Percentiles rank a stretch among this genome's conserved stretches.
Conservation (phyloP, 2,329 filamentous ascomycete genomes). For the Elsinoe australis region DNA sequence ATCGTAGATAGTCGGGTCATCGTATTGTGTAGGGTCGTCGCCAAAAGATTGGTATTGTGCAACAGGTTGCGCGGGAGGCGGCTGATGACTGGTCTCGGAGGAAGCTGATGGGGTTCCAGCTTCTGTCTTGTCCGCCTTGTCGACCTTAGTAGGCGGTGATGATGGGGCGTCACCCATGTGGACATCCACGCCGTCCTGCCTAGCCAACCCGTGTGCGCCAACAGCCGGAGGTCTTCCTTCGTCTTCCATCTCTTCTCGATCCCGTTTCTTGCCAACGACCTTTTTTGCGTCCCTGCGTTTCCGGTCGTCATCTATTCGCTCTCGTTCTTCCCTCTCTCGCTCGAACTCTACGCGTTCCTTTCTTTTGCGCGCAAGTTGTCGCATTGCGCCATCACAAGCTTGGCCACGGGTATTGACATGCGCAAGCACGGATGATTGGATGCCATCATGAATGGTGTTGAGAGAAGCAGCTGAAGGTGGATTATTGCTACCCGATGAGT, state of each 20-base stretch:
- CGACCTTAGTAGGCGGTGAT: slow-evolving; percentile 30
- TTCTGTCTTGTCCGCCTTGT: slow-evolving; percentile 38
- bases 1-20: slow-evolving; percentile 89
- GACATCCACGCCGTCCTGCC: slow-evolving; percentile 56
- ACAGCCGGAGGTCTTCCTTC: slow-evolving; percentile 48
- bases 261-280: slow-evolving; percentile 53
- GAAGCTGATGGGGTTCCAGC: slow-evolving; percentile 55
- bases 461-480: slow-evolving; percentile 55
- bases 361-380: slow-evolving; percentile 57
- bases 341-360: slow-evolving; percentile 54
- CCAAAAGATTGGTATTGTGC: slow-evolving; percentile 77
- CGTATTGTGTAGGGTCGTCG: slow-evolving; percentile 81
- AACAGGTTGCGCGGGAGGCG: slow-evolving; percentile 52
- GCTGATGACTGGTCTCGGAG: slow-evolving; percentile 51
- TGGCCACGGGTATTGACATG: slow-evolving; percentile 47
- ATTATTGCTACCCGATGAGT: slow-evolving; percentile 45
- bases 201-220: slow-evolving; percentile 55
- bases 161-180: slow-evolving; percentile 46
- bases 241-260: slow-evolving; percentile 48
- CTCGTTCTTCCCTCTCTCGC: slow-evolving; percentile 45
- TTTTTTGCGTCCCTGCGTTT: slow-evolving; percentile 26
- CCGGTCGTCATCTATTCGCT: slow-evolving; percentile 44
- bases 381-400: slow-evolving; percentile 65
- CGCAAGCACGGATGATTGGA: slow-evolving; percentile 48
- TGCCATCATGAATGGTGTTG: slow-evolving; percentile 56